Base-by-base conservation (phyloP, 2,329 filamentous ascomycete species). In the Aspergillus awamori region DNA sequence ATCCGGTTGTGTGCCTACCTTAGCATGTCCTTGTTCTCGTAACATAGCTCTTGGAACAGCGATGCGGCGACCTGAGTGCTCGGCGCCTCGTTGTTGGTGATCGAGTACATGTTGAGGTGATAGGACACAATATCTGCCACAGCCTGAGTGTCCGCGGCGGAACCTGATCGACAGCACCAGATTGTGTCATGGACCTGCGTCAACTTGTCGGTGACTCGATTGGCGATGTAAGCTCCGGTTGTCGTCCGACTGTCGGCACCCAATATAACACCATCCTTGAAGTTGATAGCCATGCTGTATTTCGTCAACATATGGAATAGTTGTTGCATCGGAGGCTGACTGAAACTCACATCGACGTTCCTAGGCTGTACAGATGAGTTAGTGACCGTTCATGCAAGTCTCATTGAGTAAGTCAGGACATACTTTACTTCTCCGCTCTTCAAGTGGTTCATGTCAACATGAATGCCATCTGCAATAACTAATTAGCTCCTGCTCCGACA, bases 371-470 rank as follows among this genome's bases (percentile, higher is more conserved):
- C 48, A 66, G 59, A 38, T 33, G 36, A 63, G 76, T 80, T 74
- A 77, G 74, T 60, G 61, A 55, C 66, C 57, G 38, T 57, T 51
- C 39, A 45, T 20, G 20, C 54, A 24, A 4, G 48, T 56, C 24
- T 17, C 10, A 24, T n/a, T 8, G 30, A 22, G 47, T 15, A 17
- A 5, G 8, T 28, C 20, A 55, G 17, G 65, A 82, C 92, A 82
- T 83, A 97, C 93, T 99, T 99, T 77, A 99, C 94, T 83, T 99
- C 95, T 65, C 95, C 95, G 81, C 93, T 95, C 89, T 99, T 99
- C 79, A 99, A 83, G 75, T 95, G 90, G 74, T 98, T 92, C 95
- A 99, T 99, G 77, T 99, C 95, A 71, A 99, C 85, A 79, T 99
- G 95, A 77, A 99, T 98, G 77, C 95, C 95, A 93, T 99, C 95